Base-by-base conservation (phyloP, 108 stramenopile genomes). In the Fragilariopsis cylindrus region DNA sequence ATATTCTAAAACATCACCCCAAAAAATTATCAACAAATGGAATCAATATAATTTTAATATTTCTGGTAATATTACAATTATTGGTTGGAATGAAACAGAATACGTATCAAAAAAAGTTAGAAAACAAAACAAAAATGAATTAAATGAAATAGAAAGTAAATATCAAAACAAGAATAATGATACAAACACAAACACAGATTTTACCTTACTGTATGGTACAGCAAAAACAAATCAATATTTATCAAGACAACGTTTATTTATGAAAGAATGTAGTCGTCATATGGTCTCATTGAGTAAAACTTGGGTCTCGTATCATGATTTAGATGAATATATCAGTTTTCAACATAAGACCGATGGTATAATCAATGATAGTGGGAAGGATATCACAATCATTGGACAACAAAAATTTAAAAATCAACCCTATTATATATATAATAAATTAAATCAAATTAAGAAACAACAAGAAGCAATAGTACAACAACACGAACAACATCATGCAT, bases 11-110 rank as follows among this genome's bases (percentile, higher is more conserved):
- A 81, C 80, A 21, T 80, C 79, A 5, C 87, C 86, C 0, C 40
- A 39, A 5, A 40, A 60, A 16, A 57, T 85, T 18, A 60, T 82
- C 48, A 73, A 82, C 3, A 62, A 73, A 21, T 87, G 81, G 81
- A 30, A 30, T 30, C 2, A 30, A 30, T 30, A 30, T 2, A 2
- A 30, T 30, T 30, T 30, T 30, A 30, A 30, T 30, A 30, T 2
- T 30, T 2, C 30, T 30, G 30, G 30, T 30, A 30, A 30, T 30
- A 30, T 30, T 30, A 30, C 30, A 30, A 30, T 30, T 30, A 30
- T 30, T 30, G 30, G 30, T 30, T 30, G 30, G 30, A 30, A 30
- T 30, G 30, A 30, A 30, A 30, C 30, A 30, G 30, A 30, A 30
- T 30, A 30, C 30, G 30, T 30, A 30, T 30, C 30, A 30, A 30